phyloP scores from a whole-genome alignment of 1,139 yeast genomes.

The Saccharomyces hybrid region DNA sequence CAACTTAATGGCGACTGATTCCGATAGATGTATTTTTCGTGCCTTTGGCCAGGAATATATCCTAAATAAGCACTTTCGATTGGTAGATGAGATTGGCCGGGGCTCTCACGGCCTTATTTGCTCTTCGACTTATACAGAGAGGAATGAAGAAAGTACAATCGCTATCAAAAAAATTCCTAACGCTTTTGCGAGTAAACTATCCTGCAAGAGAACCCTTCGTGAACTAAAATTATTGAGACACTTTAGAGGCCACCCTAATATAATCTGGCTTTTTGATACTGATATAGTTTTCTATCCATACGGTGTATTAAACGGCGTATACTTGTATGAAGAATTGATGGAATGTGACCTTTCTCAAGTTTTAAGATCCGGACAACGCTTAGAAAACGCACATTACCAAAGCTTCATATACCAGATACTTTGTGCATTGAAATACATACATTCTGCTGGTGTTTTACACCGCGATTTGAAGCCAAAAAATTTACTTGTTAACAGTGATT shows the following conservation, averaged over 20 bases:
- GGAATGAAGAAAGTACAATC: neutral
- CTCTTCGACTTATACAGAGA: neutral
- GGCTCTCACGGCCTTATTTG: neutral
- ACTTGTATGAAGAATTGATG: slow-evolving; percentile 88
- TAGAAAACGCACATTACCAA: slow-evolving; percentile 90
- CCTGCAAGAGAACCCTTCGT: slow-evolving; percentile 80
- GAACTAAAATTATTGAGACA: slow-evolving; percentile 82
- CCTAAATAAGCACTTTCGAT: neutral
- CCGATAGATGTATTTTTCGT: neutral
- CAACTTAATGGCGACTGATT: neutral
- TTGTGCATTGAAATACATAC: slow-evolving; percentile 87
- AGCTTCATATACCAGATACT: slow-evolving; percentile 82
- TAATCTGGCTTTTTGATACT: slow-evolving; percentile 85
- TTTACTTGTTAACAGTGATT: slow-evolving; percentile 83
- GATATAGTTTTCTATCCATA: slow-evolving; percentile 52
- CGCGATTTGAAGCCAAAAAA: slow-evolving; percentile 93
- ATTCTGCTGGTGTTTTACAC: slow-evolving; percentile 89
- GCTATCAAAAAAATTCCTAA: neutral
- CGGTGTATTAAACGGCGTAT: slow-evolving; percentile 77
- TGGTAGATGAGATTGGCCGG: neutral
- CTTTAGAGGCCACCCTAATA: slow-evolving; percentile 84
- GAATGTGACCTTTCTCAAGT: slow-evolving; percentile 97
- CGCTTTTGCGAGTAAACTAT: slow-evolving; percentile 33
- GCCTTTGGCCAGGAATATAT: neutral
- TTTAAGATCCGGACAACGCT: slow-evolving; percentile 83